phyloP scores from a whole-genome alignment of 2,329 filamentous ascomycete genomes.

The Arthroderma sp. region DNA sequence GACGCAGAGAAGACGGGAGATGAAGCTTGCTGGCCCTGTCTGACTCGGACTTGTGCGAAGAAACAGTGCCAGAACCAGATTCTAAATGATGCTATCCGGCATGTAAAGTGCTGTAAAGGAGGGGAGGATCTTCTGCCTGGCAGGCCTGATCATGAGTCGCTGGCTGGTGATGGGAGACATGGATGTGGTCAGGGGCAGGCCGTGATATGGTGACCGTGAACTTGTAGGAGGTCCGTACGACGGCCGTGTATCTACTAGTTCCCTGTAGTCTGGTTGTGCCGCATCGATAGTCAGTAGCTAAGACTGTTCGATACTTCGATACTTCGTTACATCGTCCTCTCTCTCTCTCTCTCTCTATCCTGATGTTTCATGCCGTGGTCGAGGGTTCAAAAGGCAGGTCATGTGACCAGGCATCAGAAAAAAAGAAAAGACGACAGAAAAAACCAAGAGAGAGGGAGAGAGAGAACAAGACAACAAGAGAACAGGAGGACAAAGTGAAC shows the following conservation, averaged over 20 bases:
- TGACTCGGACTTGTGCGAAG: slow-evolving; percentile 3
- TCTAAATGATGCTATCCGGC: background rate
- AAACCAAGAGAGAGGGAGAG: background rate
- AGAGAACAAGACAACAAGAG: background rate
- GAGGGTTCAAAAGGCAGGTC: background rate
- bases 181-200: slow-evolving; percentile 2
- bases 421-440: background rate
- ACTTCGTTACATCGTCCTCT: background rate
- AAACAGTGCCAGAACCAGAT: background rate
- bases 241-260: no score
- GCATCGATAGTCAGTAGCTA: background rate
- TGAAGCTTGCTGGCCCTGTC: background rate
- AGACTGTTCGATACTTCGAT: background rate
- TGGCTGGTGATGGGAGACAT: background rate
- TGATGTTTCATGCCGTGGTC: background rate
- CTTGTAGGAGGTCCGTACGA: background rate
- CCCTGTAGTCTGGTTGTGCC: background rate
- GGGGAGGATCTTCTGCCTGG: background rate
- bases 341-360: background rate
- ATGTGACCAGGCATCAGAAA: background rate
- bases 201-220: background rate
- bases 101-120: background rate
- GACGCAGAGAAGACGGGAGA: background rate
- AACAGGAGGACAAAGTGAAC: background rate
- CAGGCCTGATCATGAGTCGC: background rate